Evolutionary conservation across 305 asterid species (phyloP).

Genomic region (Ilex paraguariensis): DNA sequence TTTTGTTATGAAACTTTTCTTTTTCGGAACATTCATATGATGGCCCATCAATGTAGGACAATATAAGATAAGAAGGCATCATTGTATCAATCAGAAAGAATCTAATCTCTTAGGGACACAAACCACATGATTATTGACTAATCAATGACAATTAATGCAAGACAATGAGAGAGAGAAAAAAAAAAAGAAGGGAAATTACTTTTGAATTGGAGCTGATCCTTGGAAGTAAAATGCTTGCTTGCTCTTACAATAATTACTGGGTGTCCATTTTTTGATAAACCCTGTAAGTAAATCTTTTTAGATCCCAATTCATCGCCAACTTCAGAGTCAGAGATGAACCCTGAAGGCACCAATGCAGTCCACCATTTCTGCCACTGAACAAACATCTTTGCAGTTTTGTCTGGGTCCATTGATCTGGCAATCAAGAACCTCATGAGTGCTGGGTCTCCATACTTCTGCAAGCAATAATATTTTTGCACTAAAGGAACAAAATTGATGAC

Average conservation of each 20-base stretch:
- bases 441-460: slow-evolving; percentile 55
- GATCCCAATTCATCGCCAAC: slow-evolving; percentile 46
- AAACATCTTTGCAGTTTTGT: slow-evolving; percentile 80
- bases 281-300: slow-evolving; percentile 51
- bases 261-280: slow-evolving; percentile 38
- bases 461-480: neutral
- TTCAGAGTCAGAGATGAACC: slow-evolving; percentile 57
- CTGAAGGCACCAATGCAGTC: slow-evolving; percentile 56
- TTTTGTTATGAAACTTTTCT: too few relatives aligned
- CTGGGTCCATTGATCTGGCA: slow-evolving; percentile 71
- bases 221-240: slow-evolving; percentile 46
- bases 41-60: neutral
- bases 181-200: slow-evolving; percentile 33
- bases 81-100: neutral
- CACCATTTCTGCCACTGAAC: slow-evolving; percentile 84
- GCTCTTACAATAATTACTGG: slow-evolving; percentile 44
- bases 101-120: neutral
- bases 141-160: too few relatives aligned
- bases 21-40: neutral
- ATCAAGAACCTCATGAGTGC: slow-evolving; percentile 79
- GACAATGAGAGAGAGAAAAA: neutral
- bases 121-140: too few relatives aligned
- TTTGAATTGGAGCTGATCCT: slow-evolving; percentile 80
- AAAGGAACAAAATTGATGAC: neutral
- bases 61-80: slow-evolving; percentile 6